Base-by-base conservation (phyloP, 306 rosid genomes). In the Purshia tridentata region DNA sequence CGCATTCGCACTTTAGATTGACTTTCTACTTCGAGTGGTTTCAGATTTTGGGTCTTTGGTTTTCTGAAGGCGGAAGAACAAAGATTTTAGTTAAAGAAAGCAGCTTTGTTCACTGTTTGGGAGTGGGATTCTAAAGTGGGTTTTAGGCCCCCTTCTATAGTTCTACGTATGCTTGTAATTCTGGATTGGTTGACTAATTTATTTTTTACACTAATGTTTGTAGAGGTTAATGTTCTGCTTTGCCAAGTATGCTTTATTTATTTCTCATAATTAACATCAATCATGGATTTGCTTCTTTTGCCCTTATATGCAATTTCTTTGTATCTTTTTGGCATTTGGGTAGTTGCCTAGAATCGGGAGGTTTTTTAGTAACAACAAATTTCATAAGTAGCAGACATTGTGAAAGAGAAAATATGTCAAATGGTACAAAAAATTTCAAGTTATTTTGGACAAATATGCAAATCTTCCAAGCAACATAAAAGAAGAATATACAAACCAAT, bases 71-170 rank as follows among this genome's bases (percentile, higher is more conserved):
- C 62, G 47, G 71, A 62, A 68, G 71, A 62, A 68, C 47, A 65
- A 22, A 5, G 78, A 52, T 42, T 73, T 63, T 71, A 9, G 3
- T 9, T 64, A 6, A 9, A 64, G 47, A 10, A 22, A 42, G 39
- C 48, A 51, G 58, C 6, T 40, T 51, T 47, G 39, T 60, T 51
- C 3, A 16, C n/a, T n/a, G 11, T 37, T 40, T 65, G 53, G 54
- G 74, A 68, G 20, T 72, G 75, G 87, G 90, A 73, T 84, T 82
- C 87, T 87, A 90, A 90, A 88, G 92, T 77, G 62, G 84, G 84
- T 83, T 92, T 92, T 92, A 84, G 91, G 77, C 75, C 95, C 86
- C 62, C 48, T 39, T 29, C 16, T 72, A 40, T 70, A n/a, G n/a
- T n/a, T n/a, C n/a, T n/a, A n/a, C n/a, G 40, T 63, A 75, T 54